Conservation (phyloP, 2,329 filamentous ascomycete species). For the Colletotrichum sp. region DNA sequence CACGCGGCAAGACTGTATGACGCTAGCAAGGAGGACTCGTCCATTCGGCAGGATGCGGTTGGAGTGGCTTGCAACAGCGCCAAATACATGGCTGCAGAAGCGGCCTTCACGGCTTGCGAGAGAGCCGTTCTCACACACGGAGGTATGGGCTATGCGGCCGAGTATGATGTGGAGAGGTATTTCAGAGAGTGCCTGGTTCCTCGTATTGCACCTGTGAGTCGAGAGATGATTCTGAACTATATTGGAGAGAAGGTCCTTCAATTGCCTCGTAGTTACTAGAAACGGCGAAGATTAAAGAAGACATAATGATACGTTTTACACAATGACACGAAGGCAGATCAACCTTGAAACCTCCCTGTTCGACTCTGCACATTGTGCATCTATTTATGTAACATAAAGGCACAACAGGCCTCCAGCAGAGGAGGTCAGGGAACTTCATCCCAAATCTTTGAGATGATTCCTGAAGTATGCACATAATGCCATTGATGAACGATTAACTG, state of each 20-base stretch:
- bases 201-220: constrained; percentile 66
- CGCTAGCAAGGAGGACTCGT: constrained; percentile 52
- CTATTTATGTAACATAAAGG: neutral
- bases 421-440: neutral
- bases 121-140: constrained; percentile 63
- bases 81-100: constrained; percentile 73
- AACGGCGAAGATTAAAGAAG: neutral
- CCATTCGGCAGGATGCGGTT: constrained; percentile 59
- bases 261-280: constrained; percentile 70
- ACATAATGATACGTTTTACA: neutral
- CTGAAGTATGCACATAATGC: too few species aligned
- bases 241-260: constrained; percentile 72
- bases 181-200: constrained; percentile 70
- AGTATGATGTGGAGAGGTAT: constrained; percentile 71
- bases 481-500: too few species aligned
- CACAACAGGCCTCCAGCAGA: neutral
- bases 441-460: neutral
- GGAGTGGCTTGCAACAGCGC: constrained; percentile 72
- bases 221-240: constrained; percentile 81
- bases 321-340: neutral
- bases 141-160: constrained; percentile 69
- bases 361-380: neutral
- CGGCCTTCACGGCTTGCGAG: constrained; percentile 68
- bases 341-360: neutral
- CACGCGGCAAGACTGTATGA: constrained; percentile 70